Evolutionary conservation across 176 grass and related monocot genomes (phyloP).

Genomic region (Dendrocalamus sinicus): DNA sequence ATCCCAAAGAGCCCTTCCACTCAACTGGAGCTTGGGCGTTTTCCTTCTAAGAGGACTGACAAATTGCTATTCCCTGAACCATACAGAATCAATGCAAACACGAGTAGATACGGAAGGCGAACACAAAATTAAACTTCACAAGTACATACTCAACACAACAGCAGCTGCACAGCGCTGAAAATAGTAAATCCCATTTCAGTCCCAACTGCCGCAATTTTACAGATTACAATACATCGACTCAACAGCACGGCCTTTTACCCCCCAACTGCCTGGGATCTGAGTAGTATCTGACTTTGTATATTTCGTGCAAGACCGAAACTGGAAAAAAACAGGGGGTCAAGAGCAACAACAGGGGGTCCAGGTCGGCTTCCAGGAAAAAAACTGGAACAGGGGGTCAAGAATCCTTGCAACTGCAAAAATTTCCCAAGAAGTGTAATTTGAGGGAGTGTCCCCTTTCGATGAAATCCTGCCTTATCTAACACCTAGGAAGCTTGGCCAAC

Average conservation of each 20-base stretch:
- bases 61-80: background rate
- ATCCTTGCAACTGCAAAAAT: conserved; percentile 43
- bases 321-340: no score
- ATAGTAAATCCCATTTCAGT: background rate
- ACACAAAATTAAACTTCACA: background rate
- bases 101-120: background rate
- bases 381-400: conserved; percentile 16
- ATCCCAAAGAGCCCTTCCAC: background rate
- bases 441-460: background rate
- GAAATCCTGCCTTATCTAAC: conserved; percentile 28
- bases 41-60: background rate
- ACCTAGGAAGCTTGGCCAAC: conserved; percentile 4
- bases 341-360: conserved; percentile 30
- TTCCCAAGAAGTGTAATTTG: conserved; percentile 10
- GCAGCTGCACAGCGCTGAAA: background rate
- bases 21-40: background rate
- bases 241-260: background rate
- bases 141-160: background rate
- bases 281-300: conserved; percentile 29
- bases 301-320: conserved; percentile 34
- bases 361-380: background rate
- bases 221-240: background rate
- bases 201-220: background rate
- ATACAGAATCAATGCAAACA: background rate
- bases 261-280: conserved; percentile 20